These are phyloP conservation scores for Boletus insuetus DNA, from an alignment of 768 basidiomycete genomes.

Conservation along the genomic window DNA sequence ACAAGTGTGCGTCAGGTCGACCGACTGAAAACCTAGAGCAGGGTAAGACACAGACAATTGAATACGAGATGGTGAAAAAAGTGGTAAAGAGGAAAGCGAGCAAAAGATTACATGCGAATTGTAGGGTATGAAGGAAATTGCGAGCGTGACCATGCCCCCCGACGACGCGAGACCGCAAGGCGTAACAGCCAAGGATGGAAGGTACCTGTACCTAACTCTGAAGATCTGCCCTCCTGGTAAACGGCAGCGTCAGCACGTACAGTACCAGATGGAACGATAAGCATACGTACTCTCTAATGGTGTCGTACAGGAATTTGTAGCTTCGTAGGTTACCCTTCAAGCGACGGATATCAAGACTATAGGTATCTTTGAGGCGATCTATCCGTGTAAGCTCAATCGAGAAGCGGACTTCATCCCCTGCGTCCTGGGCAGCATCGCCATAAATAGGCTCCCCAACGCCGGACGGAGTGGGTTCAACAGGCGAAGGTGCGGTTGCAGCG, in stretches of 20 bases:
- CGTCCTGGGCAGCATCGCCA: slow-evolving; percentile 77
- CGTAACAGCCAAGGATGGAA: slow-evolving; percentile 8
- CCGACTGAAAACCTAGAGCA: slow-evolving; percentile 20
- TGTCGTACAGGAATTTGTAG: slow-evolving; percentile 91
- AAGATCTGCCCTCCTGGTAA: slow-evolving; percentile 36
- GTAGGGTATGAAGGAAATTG: slow-evolving; percentile 30
- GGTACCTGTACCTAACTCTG: slow-evolving; percentile 33
- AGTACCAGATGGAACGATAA: slow-evolving; percentile 9
- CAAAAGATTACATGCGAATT: slow-evolving; percentile 22
- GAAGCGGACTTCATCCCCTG: slow-evolving; percentile 95
- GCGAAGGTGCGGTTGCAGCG: slow-evolving; percentile 19
- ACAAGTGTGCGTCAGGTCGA: slow-evolving; percentile 14
- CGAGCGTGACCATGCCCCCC: slow-evolving; percentile 5
- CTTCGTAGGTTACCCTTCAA: slow-evolving; percentile 90
- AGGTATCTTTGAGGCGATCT: slow-evolving; percentile 86
- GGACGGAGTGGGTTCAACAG: slow-evolving; percentile 37
- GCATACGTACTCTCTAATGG: slow-evolving; percentile 71
- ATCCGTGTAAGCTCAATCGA: slow-evolving; percentile 91
- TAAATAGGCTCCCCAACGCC: slow-evolving; percentile 58
- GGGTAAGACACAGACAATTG: slow-evolving; percentile 20
- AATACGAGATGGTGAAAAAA: slow-evolving; percentile 9
- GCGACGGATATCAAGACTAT: slow-evolving; percentile 87
- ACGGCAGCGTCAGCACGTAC: slow-evolving; percentile 8
- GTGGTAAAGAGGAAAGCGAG: not conserved
- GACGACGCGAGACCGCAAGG: not conserved